Conservation (phyloP, 2,329 filamentous ascomycete species). For the Massarina eburnea region DNA sequence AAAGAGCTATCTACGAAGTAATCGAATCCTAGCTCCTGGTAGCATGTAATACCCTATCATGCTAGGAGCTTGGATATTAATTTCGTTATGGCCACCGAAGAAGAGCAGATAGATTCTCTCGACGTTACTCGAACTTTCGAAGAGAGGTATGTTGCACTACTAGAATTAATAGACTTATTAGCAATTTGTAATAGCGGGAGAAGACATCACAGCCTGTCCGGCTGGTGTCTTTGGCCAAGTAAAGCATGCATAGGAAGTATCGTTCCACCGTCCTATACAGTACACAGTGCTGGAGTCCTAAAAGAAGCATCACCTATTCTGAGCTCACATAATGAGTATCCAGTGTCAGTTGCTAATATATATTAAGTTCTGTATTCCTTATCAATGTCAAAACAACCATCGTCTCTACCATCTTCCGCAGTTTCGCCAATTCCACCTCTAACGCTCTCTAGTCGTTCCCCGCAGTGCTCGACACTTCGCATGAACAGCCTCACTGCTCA, state of each 20-base stretch:
- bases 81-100: neutral
- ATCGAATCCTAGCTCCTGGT: too few species aligned
- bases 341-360: neutral
- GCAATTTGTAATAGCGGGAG: neutral
- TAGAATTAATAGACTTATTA: neutral
- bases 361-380: slow-evolving; percentile 19
- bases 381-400: slow-evolving; percentile 40
- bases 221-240: neutral
- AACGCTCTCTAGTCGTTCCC: too few species aligned
- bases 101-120: neutral
- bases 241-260: neutral
- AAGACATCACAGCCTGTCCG: neutral
- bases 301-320: too few species aligned
- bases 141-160: neutral
- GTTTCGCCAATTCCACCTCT: slow-evolving; percentile 14
- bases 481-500: too few species aligned
- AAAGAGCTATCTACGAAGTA: too few species aligned
- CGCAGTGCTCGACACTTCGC: too few species aligned
- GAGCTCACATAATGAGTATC: too few species aligned
- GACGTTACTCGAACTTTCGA: neutral
- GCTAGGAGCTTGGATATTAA: too few species aligned
- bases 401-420: slow-evolving; percentile 33
- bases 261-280: too few species aligned
- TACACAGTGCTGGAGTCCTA: too few species aligned
- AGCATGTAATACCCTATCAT: too few species aligned